Evolutionary conservation across 345 rosid species (phyloP).

Genomic region (Arabidopsis thaliana): TAIR10.1 NC_003075.7:8285501-8286000

Average conservation of each 20-base stretch:
- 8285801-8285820: constrained; percentile 45
- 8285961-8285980: constrained; percentile 53
- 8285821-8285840: constrained; percentile 56
- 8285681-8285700: constrained; percentile 30
- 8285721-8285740: constrained; percentile 23
- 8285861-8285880: constrained; percentile 60
- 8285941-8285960: constrained; percentile 56
- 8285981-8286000: constrained; percentile 51
- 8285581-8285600: constrained; percentile 20
- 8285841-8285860: constrained; percentile 66
- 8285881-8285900: constrained; percentile 57
- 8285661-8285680: constrained; percentile 35
- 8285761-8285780: constrained; percentile 38
- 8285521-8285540: background rate
- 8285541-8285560: background rate
- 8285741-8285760: constrained; percentile 37
- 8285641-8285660: constrained; percentile 26
- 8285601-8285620: constrained; percentile 21
- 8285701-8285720: background rate
- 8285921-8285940: constrained; percentile 52
- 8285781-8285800: background rate
- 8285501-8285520: background rate
- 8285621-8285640: constrained; percentile 20
- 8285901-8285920: constrained; percentile 47
- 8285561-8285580: background rate